These are phyloP conservation scores for Exophiala viscosa DNA, from an alignment of 2,329 filamentous ascomycete genomes.

Conservation along the genomic window DNA sequence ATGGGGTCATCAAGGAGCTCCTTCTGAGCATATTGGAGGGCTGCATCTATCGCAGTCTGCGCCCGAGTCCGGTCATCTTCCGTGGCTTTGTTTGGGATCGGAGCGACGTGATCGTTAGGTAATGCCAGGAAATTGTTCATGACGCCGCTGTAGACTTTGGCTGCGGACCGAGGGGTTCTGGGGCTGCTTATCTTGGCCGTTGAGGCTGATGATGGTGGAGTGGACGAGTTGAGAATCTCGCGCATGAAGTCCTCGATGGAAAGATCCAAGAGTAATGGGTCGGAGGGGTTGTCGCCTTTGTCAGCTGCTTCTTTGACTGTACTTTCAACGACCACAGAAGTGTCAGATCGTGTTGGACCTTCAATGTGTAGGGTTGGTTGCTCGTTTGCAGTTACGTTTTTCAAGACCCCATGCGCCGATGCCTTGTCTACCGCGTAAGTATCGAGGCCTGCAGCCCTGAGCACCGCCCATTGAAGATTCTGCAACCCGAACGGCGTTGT, in stretches of 20 bases:
- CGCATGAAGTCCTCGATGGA: slow-evolving; percentile 18
- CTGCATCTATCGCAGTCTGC: too few relatives aligned
- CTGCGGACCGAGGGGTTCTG: too few relatives aligned
- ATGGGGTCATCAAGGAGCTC: too few relatives aligned
- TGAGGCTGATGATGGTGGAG: neutral
- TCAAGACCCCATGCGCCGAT: slow-evolving; percentile 9
- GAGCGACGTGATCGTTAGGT: too few relatives aligned
- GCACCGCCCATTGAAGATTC: slow-evolving; percentile 60
- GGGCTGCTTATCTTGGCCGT: neutral
- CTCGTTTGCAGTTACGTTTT: slow-evolving; percentile 1
- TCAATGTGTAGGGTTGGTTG: neutral
- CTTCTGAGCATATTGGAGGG: too few relatives aligned
- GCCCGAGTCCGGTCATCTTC: too few relatives aligned
- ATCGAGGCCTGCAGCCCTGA: slow-evolving; percentile 60
- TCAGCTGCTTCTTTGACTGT: neutral
- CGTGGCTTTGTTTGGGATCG: too few relatives aligned
- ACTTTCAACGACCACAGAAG: too few relatives aligned
- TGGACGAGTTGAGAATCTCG: slow-evolving; percentile 11
- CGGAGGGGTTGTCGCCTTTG: neutral
- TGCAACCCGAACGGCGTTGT: slow-evolving; percentile 57
- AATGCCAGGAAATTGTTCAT: too few relatives aligned
- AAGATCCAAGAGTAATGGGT: neutral
- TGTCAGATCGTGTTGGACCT: neutral
- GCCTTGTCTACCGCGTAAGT: slow-evolving; percentile 30
- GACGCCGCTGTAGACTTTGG: too few relatives aligned